Evolutionary conservation across 768 basidiomycete species (phyloP).

Genomic region (Tulasnella sp.): DNA sequence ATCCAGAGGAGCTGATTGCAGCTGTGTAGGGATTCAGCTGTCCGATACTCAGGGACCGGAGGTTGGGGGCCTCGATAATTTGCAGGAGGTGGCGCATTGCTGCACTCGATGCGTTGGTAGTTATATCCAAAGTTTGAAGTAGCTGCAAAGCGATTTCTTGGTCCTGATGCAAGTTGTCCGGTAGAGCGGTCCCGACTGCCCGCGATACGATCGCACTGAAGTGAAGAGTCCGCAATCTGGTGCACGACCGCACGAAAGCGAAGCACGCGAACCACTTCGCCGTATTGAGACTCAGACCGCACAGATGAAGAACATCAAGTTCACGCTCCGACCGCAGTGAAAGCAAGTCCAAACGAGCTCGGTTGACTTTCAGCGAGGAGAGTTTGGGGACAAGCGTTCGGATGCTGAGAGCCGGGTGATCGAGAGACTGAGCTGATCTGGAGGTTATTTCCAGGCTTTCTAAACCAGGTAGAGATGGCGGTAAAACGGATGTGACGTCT

Average conservation of each 20-base stretch:
- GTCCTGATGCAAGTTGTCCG: not conserved
- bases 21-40: not conserved
- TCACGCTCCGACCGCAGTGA: not conserved
- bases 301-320: not conserved
- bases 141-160: not conserved
- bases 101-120: not conserved
- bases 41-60: not conserved
- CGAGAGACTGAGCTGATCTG: not conserved
- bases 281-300: not conserved
- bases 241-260: not conserved
- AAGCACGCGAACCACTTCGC: not conserved
- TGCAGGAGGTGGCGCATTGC: not conserved
- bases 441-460: not conserved
- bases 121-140: not conserved
- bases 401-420: not conserved
- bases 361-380: not conserved
- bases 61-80: not conserved
- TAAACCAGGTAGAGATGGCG: not conserved
- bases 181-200: not conserved
- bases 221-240: not conserved
- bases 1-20: not conserved
- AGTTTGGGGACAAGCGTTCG: not conserved
- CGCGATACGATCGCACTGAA: not conserved
- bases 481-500: not conserved
- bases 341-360: not conserved